These are phyloP conservation scores for Candida mesenterica DNA, from an alignment of 1,139 yeast species.

Conservation along the genomic window DNA sequence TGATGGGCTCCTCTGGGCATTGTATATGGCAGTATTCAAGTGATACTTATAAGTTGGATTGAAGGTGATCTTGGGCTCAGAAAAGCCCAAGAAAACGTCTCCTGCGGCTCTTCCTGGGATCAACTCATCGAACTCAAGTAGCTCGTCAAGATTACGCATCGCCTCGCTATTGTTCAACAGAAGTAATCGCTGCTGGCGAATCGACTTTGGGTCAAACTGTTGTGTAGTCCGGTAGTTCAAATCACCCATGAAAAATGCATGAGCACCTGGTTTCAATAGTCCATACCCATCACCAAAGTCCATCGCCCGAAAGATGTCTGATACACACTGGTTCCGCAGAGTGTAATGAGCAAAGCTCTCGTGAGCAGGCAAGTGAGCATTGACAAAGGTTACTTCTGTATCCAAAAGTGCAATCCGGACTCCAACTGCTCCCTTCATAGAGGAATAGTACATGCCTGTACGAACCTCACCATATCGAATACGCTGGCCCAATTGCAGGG, in stretches of 20 bases:
- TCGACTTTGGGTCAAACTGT: constrained; percentile 14
- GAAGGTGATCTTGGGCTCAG: constrained; percentile 61
- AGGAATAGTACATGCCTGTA: constrained; percentile 60
- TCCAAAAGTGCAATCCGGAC: constrained; percentile 41
- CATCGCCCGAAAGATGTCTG: constrained; percentile 49
- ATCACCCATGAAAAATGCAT: constrained; percentile 78
- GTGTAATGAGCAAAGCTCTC: constrained; percentile 56
- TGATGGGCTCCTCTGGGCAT: constrained; percentile 65
- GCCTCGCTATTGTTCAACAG: constrained; percentile 6
- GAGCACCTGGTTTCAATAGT: constrained; percentile 53
- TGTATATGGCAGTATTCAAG: constrained; percentile 50
- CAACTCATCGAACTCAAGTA: constrained; percentile 59
- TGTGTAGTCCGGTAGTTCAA: constrained; percentile 68
- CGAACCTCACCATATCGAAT: constrained; percentile 35
- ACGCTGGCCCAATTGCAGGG: constrained; percentile 27
- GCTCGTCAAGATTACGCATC: constrained; percentile 17
- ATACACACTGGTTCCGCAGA: constrained; percentile 53
- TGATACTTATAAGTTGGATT: constrained; percentile 75
- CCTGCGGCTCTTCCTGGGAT: constrained; percentile 40
- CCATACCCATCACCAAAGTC: constrained; percentile 62
- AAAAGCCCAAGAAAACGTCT: constrained; percentile 57
- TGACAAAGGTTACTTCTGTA: constrained; percentile 57
- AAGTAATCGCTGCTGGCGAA: constrained; percentile 11
- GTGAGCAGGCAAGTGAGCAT: constrained; percentile 72
- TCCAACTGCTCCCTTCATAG: constrained; percentile 75